These are phyloP conservation scores for Haberlea rhodopensis DNA, from an alignment of 257 asterid genomes.

Conservation along the genomic window DNA sequence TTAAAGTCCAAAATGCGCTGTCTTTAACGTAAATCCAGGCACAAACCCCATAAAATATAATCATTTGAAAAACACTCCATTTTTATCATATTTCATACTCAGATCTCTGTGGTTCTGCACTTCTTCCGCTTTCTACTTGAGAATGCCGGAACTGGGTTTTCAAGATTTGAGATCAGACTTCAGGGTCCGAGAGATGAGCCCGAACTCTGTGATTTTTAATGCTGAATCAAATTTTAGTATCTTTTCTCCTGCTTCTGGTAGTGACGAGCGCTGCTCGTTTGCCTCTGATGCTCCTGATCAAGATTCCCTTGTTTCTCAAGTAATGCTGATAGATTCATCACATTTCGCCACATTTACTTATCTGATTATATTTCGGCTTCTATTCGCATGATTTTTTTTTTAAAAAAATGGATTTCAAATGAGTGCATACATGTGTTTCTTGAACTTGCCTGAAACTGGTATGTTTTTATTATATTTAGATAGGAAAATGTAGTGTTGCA, in stretches of 20 bases:
- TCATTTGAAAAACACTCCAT: neutral
- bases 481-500: too few relatives aligned
- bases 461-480: too few relatives aligned
- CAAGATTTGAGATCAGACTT: constrained; percentile 21
- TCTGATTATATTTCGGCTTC: neutral
- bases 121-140: neutral
- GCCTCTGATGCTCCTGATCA: constrained; percentile 44
- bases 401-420: too few relatives aligned
- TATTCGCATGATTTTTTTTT: neutral
- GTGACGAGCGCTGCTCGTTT: constrained; percentile 49
- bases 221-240: constrained; percentile 42
- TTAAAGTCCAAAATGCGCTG: neutral
- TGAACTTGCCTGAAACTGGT: too few relatives aligned
- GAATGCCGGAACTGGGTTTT: constrained; percentile 28
- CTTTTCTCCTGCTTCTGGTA: constrained; percentile 47
- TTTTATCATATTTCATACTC: neutral
- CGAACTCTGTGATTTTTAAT: constrained; percentile 43
- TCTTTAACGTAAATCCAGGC: neutral
- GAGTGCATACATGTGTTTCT: too few relatives aligned
- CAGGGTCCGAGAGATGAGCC: constrained; percentile 40
- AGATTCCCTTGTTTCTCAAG: constrained; percentile 32
- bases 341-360: neutral
- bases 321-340: neutral
- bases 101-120: neutral
- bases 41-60: neutral